These are phyloP conservation scores for Cantharellus cinnabarinus DNA, from an alignment of 768 basidiomycete species.

Conservation along the genomic window DNA sequence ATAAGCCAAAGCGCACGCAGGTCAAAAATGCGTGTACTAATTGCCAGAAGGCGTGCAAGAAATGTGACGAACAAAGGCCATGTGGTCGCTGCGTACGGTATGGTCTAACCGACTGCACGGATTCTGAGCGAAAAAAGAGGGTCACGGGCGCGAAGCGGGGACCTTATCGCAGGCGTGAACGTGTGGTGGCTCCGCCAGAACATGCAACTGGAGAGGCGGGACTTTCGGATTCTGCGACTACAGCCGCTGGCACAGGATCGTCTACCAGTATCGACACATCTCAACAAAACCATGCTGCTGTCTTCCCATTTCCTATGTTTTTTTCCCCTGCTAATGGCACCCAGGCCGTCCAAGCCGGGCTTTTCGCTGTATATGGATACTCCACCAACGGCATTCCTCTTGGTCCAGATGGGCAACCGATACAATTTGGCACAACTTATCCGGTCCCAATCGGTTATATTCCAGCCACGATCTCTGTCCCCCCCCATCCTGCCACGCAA, in stretches of 20 bases:
- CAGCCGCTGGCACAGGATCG: too few relatives aligned
- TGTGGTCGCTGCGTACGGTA: slow-evolving; percentile 88
- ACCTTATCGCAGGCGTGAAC: slow-evolving; percentile 65
- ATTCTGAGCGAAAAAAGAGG: slow-evolving; percentile 82
- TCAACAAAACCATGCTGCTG: neutral
- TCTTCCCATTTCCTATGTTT: neutral
- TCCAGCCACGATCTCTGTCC: neutral
- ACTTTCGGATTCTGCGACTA: too few relatives aligned
- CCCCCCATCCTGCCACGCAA: neutral
- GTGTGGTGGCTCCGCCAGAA: neutral
- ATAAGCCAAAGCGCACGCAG: slow-evolving; percentile 50
- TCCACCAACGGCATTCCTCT: neutral
- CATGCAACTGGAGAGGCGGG: neutral
- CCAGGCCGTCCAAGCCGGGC: neutral
- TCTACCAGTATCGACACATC: neutral
- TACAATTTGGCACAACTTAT: neutral
- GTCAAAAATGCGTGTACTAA: slow-evolving; percentile 86
- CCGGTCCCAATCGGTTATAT: neutral
- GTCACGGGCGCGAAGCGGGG: slow-evolving; percentile 74
- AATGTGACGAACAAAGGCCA: slow-evolving; percentile 78
- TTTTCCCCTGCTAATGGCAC: neutral
- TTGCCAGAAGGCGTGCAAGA: slow-evolving; percentile 82
- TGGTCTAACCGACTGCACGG: slow-evolving; percentile 71
- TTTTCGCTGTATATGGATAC: neutral
- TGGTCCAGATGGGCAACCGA: neutral